A percentile compares a stretch with the other conserved stretches of the same genome.
phyloP scores from a whole-genome alignment of 192 early-diverging fungal species.

The Dissophora ornata region DNA sequence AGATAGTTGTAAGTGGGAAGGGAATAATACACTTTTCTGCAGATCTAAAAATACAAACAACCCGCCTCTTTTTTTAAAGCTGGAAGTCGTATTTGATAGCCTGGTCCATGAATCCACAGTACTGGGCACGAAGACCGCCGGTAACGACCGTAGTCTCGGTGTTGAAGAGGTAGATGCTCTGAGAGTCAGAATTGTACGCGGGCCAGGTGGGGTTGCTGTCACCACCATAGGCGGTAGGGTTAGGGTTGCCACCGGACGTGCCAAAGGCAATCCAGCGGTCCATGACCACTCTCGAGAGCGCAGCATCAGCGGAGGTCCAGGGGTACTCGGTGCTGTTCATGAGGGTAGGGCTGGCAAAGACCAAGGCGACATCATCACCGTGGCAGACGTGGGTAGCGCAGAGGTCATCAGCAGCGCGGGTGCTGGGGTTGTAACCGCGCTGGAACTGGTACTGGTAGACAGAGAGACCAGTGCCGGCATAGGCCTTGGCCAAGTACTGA shows the following conservation, averaged over 20 bases:
- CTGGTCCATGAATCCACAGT: slow-evolving; percentile 47
- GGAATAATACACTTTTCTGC: no score
- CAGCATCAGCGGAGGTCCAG: slow-evolving; percentile 48
- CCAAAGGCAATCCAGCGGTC: slow-evolving; percentile 53
- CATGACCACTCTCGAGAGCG: slow-evolving; percentile 43
- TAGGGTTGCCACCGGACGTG: slow-evolving; percentile 32
- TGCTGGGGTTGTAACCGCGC: slow-evolving; percentile 33
- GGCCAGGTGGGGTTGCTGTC: slow-evolving; percentile 41
- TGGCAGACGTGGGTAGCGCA: slow-evolving; percentile 48
- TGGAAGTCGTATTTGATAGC: slow-evolving; percentile 51
- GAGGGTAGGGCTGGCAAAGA: slow-evolving; percentile 53
- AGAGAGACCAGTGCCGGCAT: slow-evolving; percentile 20
- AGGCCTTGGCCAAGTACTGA: slow-evolving; percentile 49
- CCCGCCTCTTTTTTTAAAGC: slow-evolving; percentile 33
- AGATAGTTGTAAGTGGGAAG: no score
- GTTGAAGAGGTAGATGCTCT: slow-evolving; percentile 45
- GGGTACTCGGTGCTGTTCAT: slow-evolving; percentile 46
- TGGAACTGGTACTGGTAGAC: slow-evolving; percentile 56
- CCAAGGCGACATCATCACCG: slow-evolving; percentile 51
- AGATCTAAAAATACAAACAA: no score
- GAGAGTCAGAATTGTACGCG: slow-evolving; percentile 19
- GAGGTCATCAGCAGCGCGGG: slow-evolving; percentile 30
- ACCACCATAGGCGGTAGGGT: slow-evolving; percentile 24
- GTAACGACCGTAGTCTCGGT: slow-evolving; percentile 12
- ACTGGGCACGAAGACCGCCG: slow-evolving; percentile 40